phyloP scores from a whole-genome alignment of 345 rosid genomes.

The Citropsis articulata region DNA sequence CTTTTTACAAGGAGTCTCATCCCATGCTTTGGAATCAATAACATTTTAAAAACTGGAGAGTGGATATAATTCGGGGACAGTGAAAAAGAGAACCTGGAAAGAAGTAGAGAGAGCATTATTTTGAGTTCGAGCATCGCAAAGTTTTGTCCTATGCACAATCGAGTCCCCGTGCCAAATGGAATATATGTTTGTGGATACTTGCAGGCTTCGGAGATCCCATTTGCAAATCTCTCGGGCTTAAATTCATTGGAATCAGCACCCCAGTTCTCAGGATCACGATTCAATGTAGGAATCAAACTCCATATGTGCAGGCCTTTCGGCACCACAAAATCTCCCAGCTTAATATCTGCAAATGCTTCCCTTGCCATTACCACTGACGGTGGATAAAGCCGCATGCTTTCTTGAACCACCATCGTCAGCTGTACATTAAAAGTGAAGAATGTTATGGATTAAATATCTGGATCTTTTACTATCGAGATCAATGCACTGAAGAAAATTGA shows the following conservation, averaged over 20 bases:
- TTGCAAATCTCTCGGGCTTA: slow-evolving; percentile 42
- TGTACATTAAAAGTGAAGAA: neutral
- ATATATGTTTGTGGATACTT: slow-evolving; percentile 33
- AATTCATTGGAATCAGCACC: slow-evolving; percentile 43
- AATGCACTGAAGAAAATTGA: no score
- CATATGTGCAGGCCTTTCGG: slow-evolving; percentile 31
- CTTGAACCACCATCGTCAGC: slow-evolving; percentile 28
- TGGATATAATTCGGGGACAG: slow-evolving; percentile 31
- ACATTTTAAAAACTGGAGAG: slow-evolving; percentile 31
- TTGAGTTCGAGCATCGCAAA: slow-evolving; percentile 39
- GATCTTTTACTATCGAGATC: no score
- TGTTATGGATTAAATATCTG: no score
- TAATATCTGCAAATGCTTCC: slow-evolving; percentile 20
- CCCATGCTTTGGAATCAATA: slow-evolving; percentile 18
- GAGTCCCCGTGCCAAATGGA: slow-evolving; percentile 33
- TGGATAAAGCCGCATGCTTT: slow-evolving; percentile 27
- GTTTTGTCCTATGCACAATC: slow-evolving; percentile 35
- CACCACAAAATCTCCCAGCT: slow-evolving; percentile 28
- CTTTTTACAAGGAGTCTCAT: slow-evolving; percentile 18
- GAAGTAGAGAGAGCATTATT: slow-evolving; percentile 17
- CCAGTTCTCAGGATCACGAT: slow-evolving; percentile 35
- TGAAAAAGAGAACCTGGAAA: slow-evolving; percentile 30
- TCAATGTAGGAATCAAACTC: slow-evolving; percentile 18
- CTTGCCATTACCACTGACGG: slow-evolving; percentile 13
- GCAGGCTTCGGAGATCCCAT: slow-evolving; percentile 36